These are phyloP conservation scores for Leucosporidium creatinivorum DNA, from an alignment of 768 basidiomycete species.

Conservation along the genomic window DNA sequence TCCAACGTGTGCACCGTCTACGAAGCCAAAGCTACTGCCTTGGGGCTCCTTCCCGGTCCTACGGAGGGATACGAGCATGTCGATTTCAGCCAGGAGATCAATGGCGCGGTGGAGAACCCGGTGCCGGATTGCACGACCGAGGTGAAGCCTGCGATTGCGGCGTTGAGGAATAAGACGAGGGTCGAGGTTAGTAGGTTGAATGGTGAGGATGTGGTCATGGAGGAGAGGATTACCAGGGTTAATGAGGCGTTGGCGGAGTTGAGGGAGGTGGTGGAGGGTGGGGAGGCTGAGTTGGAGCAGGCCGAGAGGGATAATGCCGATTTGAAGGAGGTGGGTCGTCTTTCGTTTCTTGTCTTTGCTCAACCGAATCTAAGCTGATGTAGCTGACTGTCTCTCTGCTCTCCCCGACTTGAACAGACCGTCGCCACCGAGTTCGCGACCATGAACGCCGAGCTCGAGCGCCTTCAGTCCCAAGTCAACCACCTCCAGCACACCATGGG, in stretches of 20 bases:
- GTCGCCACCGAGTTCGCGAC: conserved; percentile 28
- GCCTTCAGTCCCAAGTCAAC: conserved; percentile 27
- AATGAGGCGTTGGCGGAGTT: conserved; percentile 23
- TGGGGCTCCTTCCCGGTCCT: conserved; percentile 70
- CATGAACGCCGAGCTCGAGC: conserved; percentile 27
- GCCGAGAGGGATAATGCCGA: conserved; percentile 72
- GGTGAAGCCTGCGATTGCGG: conserved; percentile 58
- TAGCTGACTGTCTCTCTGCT: neutral
- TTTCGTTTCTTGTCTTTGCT: neutral
- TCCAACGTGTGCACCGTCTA: conserved; percentile 61
- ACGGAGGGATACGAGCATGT: conserved; percentile 62
- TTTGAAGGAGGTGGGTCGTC: conserved; percentile 60
- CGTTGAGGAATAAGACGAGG: conserved; percentile 45
- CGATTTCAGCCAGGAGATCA: conserved; percentile 72
- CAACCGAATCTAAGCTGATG: neutral
- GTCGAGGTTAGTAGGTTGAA: conserved; percentile 70
- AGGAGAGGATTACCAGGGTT: conserved; percentile 22
- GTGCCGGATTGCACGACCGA: conserved; percentile 65
- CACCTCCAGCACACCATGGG: conserved; percentile 25
- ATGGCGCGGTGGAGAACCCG: conserved; percentile 65
- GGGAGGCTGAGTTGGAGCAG: conserved; percentile 65
- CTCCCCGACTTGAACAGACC: conserved; percentile 8
- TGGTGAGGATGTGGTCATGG: conserved; percentile 49
- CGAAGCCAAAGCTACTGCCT: conserved; percentile 60
- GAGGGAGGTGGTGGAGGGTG: conserved; percentile 54